Base-by-base conservation (phyloP, 805 yeast species). In the Hermanozyma aechmeae region DNA sequence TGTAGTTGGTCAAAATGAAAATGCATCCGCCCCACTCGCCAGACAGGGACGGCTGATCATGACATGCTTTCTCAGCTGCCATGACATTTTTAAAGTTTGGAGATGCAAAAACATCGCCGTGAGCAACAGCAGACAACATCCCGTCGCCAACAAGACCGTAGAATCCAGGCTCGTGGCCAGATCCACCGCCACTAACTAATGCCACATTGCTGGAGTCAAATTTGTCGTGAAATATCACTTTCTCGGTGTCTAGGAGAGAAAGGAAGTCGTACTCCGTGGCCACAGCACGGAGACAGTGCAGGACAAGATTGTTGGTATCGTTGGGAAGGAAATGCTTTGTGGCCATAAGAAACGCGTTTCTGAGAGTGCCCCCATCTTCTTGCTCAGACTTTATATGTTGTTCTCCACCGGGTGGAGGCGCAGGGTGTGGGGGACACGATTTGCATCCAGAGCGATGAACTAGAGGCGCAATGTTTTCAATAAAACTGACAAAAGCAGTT, bases 151-250 rank as follows among this genome's bases (percentile, higher is more conserved):
- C 65, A 26, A 58, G 47, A 1, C 66, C 66, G 30, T 52, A 47
- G 53, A 56, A 56, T 1, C 64, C 64, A 5, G 66, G 66, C 33
- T 60, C 66, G 34, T 60, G 66, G 12, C 66, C 66, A 6, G 65
- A 58, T 4, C 68, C 68, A 13, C 66, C 66, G 10, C 66, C 66
- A 32, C 55, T 45, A 22, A 60, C 57, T 16, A 60, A 35, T 1
- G 60, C 37, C 9, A 58, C 61, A 17, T 45, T 47, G 2, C 29
- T 21, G 2, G 32, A 23, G 29, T 50, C 50, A 27, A 41, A 43
- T 17, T 45, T 32, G 32, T 51, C 51, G 17, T 22, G 19, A 48
- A 42, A 62, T 5, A 63, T 30, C 16, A 63, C 65, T 28, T 59
- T 51, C 35, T 61, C 66, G 27, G 54, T 43, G 16, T 56, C 56